phyloP scores from a whole-genome alignment of 768 basidiomycete species.

The Leccinellum luteum region DNA sequence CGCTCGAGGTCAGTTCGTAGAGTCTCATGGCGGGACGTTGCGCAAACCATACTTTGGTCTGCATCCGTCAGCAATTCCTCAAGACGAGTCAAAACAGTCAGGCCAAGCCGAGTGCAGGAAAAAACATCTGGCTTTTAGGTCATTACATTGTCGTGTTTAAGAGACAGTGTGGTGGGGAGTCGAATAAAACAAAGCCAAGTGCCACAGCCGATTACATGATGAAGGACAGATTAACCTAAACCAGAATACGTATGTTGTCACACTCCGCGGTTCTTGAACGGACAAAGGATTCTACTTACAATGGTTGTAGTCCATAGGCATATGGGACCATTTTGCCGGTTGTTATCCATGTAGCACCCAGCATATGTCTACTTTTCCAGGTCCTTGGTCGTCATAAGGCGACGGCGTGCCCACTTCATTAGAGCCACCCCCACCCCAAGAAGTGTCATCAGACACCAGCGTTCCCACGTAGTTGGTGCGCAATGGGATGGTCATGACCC shows the following conservation, averaged over 20 bases:
- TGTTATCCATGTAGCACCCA: too few species aligned
- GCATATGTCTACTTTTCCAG: too few species aligned
- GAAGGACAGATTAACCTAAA: conserved; percentile 47
- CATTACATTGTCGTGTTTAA: conserved; percentile 29
- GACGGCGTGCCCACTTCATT: neutral
- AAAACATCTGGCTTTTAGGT: conserved; percentile 42
- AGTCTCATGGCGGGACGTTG: conserved; percentile 51
- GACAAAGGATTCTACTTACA: conserved; percentile 18
- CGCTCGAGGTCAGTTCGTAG: conserved; percentile 50
- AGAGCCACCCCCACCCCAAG: neutral
- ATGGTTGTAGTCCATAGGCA: conserved; percentile 12
- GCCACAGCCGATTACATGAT: conserved; percentile 54
- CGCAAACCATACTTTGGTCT: conserved; percentile 53
- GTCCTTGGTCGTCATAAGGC: too few species aligned
- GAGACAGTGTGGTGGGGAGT: conserved; percentile 39
- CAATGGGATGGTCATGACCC: conserved; percentile 50
- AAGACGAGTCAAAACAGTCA: conserved; percentile 29
- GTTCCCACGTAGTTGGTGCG: conserved; percentile 16
- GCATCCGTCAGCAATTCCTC: conserved; percentile 55
- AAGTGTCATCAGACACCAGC: neutral
- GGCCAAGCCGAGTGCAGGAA: conserved; percentile 68
- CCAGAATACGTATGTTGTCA: neutral
- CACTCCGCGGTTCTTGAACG: neutral
- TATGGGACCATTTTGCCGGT: conserved; percentile 4
- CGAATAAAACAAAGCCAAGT: conserved; percentile 49